Conservation (phyloP, 805 yeast genomes). For the Starmera quercuum region DNA sequence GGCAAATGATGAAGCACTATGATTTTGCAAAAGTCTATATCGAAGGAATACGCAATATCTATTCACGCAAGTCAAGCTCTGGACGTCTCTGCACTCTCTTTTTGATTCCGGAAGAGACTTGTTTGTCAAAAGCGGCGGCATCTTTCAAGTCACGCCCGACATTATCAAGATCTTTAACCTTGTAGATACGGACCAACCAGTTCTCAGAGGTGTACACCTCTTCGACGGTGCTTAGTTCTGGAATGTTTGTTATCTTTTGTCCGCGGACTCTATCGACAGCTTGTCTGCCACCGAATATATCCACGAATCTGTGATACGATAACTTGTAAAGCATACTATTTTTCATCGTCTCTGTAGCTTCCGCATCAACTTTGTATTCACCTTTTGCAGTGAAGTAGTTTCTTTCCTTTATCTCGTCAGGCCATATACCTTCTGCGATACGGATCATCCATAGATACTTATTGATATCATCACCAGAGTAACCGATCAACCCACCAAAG, state of each 20-base stretch:
- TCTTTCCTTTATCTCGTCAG: conserved; percentile 89
- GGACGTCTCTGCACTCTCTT: conserved; percentile 46
- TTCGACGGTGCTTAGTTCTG: conserved; percentile 67
- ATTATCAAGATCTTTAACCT: conserved; percentile 81
- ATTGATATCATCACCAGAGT: conserved; percentile 93
- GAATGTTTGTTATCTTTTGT: conserved; percentile 59
- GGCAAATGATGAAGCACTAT: too few relatives aligned
- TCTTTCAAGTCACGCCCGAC: conserved; percentile 71
- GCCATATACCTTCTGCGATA: conserved; percentile 99
- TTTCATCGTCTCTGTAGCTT: conserved; percentile 80
- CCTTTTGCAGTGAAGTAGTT: conserved; percentile 78
- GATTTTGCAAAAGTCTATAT: too few relatives aligned
- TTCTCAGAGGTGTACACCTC: conserved; percentile 94
- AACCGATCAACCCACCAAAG: conserved; percentile 92
- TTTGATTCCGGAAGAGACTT: conserved; percentile 22
- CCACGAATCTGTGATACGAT: conserved; percentile 83
- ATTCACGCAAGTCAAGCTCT: conserved; percentile 34
- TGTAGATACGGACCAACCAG: conserved; percentile 93
- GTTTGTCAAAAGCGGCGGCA: conserved; percentile 47
- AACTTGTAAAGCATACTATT: conserved; percentile 91
- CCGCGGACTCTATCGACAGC: conserved; percentile 83
- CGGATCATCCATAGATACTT: conserved; percentile 98
- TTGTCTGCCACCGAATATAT: conserved; percentile 49
- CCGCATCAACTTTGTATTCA: conserved; percentile 79
- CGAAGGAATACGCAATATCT: too few relatives aligned